Percentiles rank a stretch among this genome's conserved stretches.
These are phyloP conservation scores for Psilocybe cyanescens DNA, from an alignment of 768 basidiomycete genomes.

Conservation along the genomic window DNA sequence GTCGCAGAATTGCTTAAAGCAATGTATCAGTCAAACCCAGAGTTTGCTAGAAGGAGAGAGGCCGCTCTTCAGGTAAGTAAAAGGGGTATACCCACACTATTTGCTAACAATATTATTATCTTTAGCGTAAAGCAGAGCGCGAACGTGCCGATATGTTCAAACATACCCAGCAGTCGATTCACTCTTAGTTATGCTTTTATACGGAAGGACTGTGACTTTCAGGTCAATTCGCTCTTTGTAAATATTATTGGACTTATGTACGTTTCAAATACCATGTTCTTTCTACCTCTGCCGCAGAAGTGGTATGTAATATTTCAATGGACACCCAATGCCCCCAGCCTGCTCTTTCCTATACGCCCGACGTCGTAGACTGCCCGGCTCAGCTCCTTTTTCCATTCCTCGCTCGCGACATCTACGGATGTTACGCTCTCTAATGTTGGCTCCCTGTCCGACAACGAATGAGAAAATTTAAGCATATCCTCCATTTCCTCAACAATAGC, in stretches of 20 bases:
- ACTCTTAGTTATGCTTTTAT: slow-evolving; percentile 11
- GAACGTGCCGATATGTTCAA: slow-evolving; percentile 26
- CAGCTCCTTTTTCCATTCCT: slow-evolving; percentile 69
- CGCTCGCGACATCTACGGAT: slow-evolving; percentile 39
- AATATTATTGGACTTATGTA: slow-evolving; percentile 14
- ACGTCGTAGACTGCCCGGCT: slow-evolving; percentile 75
- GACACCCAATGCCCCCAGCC: slow-evolving; percentile 52
- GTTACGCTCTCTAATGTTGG: slow-evolving; percentile 41
- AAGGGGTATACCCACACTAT: not conserved
- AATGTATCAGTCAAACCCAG: slow-evolving; percentile 59
- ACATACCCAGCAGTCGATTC: slow-evolving; percentile 16
- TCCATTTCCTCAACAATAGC: slow-evolving; percentile 84
- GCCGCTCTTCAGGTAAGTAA: slow-evolving; percentile 51
- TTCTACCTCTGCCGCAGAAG: not conserved
- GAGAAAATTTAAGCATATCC: slow-evolving; percentile 53
- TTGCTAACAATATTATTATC: not conserved
- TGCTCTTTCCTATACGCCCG: slow-evolving; percentile 75
- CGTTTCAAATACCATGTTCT: slow-evolving; percentile 5
- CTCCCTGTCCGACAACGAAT: slow-evolving; percentile 49
- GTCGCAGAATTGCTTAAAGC: slow-evolving; percentile 59
- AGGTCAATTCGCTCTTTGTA: slow-evolving; percentile 11
- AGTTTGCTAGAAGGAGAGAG: slow-evolving; percentile 61
- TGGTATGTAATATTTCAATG: slow-evolving; percentile 19
- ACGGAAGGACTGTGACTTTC: not conserved
- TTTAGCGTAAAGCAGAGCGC: slow-evolving; percentile 35